These are phyloP conservation scores for Colletotrichum phormii DNA, from an alignment of 2,329 filamentous ascomycete species.

Conservation along the genomic window DNA sequence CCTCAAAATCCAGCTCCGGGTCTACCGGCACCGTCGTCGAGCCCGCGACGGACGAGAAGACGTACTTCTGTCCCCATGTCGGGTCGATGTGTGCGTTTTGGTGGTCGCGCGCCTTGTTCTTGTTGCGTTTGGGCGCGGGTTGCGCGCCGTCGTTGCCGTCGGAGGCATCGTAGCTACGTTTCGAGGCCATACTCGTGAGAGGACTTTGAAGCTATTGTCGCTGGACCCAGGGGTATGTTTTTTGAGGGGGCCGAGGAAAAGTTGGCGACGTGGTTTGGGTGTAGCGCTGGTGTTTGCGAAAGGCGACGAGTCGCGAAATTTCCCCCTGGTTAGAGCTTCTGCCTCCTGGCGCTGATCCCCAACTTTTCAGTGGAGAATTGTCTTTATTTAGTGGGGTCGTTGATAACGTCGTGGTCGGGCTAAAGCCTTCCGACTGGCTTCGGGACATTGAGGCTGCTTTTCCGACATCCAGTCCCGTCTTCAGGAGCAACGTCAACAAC, in stretches of 20 bases:
- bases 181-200: constrained; percentile 45
- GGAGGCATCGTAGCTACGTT: constrained; percentile 47
- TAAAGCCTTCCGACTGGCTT: background rate
- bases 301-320: background rate
- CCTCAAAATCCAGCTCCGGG: constrained; percentile 74
- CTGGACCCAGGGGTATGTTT: background rate
- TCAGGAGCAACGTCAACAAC: background rate
- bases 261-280: background rate
- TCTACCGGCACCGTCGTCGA: constrained; percentile 57
- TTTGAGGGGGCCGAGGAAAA: background rate
- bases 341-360: background rate
- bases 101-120: constrained; percentile 52
- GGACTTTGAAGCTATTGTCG: background rate
- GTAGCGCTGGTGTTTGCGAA: background rate
- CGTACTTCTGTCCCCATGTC: constrained; percentile 77
- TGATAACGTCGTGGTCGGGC: background rate
- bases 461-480: background rate
- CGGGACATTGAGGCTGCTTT: background rate
- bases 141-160: constrained; percentile 44
- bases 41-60: constrained; percentile 73
- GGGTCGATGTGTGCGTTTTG: constrained; percentile 66
- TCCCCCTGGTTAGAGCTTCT: constrained; percentile 3
- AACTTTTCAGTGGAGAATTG: constrained; percentile 19
- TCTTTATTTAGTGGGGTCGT: background rate
- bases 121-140: constrained; percentile 40